Evolutionary conservation across 1,139 yeast species (phyloP).

Genomic region (Geotrichum klebahnii): DNA sequence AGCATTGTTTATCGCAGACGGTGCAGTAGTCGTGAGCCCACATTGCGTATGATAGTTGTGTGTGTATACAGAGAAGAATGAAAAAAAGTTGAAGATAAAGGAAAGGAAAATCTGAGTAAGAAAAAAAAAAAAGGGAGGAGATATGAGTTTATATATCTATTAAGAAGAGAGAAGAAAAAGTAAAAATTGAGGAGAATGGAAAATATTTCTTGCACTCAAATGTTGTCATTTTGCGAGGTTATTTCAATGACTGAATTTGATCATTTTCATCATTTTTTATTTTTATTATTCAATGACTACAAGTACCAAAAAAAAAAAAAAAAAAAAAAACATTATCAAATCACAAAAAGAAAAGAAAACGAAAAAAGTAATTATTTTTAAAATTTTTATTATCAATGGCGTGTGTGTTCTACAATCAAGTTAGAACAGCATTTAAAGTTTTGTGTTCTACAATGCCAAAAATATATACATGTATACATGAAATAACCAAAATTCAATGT

Average conservation of each 20-base stretch:
- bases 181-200: neutral
- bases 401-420: neutral
- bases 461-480: neutral
- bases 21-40: constrained; percentile 45
- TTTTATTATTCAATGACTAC: neutral
- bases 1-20: constrained; percentile 43
- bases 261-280: neutral
- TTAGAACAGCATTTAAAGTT: neutral
- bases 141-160: neutral
- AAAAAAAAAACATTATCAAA: neutral
- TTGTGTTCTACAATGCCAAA: constrained; percentile 2
- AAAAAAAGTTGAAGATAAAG: constrained; percentile 1
- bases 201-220: neutral
- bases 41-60: too few species aligned
- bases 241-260: too few species aligned
- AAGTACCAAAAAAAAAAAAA: neutral
- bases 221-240: constrained; percentile 7
- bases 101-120: neutral
- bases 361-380: neutral
- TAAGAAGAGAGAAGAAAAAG: neutral
- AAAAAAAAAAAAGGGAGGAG: neutral
- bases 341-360: neutral
- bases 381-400: neutral
- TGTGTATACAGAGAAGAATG: constrained; percentile 10
- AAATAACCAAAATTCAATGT: neutral